Evolutionary conservation across 495 filamentous ascomycete genomes (phyloP).

Genomic region (Polyplosphaeria fusca): DNA sequence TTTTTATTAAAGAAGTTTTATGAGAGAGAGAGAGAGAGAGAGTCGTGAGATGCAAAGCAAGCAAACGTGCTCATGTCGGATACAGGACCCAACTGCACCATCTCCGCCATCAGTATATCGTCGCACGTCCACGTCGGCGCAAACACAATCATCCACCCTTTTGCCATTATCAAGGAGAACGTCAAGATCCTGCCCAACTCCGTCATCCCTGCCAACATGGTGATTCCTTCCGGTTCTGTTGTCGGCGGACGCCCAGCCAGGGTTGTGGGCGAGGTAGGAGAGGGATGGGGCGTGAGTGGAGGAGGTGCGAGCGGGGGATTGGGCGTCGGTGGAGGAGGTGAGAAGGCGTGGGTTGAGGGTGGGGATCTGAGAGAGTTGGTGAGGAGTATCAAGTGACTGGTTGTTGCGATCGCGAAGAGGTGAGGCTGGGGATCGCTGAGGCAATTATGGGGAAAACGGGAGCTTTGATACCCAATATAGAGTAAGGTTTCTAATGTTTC

Average conservation of each 20-base stretch:
- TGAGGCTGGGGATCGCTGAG: no score
- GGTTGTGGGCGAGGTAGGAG: slow-evolving; percentile 80
- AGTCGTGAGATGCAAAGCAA: neutral
- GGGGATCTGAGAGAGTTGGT: slow-evolving; percentile 45
- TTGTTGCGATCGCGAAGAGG: no score
- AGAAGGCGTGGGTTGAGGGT: slow-evolving; percentile 40
- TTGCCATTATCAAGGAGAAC: slow-evolving; percentile 88
- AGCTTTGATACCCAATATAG: no score
- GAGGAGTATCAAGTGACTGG: slow-evolving; percentile 42
- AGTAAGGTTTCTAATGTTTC: no score
- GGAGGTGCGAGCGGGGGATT: slow-evolving; percentile 46
- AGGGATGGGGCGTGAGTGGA: slow-evolving; percentile 64
- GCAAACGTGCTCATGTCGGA: neutral
- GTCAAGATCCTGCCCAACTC: slow-evolving; percentile 77
- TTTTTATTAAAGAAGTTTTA: no score
- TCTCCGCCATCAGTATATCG: slow-evolving; percentile 35
- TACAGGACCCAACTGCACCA: slow-evolving; percentile 30
- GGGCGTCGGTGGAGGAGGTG: slow-evolving; percentile 31
- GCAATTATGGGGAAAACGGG: no score
- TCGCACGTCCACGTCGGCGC: slow-evolving; percentile 76
- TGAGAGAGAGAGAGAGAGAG: no score
- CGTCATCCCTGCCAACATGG: slow-evolving; percentile 81
- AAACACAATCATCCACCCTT: slow-evolving; percentile 70
- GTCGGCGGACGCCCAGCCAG: slow-evolving; percentile 78
- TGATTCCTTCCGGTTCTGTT: slow-evolving; percentile 82